These are phyloP conservation scores for Candida vartiovaarae DNA, from an alignment of 805 yeast genomes.

Conservation along the genomic window DNA sequence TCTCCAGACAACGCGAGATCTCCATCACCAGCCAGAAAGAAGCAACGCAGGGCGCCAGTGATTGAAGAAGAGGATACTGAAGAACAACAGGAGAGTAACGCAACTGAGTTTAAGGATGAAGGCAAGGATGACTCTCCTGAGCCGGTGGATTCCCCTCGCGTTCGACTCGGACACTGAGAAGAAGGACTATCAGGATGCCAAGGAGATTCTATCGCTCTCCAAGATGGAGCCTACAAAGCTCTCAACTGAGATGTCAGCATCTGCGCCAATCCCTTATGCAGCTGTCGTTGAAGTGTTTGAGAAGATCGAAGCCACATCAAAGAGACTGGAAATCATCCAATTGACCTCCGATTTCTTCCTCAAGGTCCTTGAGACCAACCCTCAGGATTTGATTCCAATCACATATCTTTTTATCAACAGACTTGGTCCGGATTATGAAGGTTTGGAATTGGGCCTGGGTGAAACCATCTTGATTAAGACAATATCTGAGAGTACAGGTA, in stretches of 20 bases:
- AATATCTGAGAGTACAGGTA: constrained; percentile 83
- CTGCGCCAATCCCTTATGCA: constrained; percentile 28
- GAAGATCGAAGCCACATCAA: constrained; percentile 70
- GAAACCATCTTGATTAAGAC: constrained; percentile 86
- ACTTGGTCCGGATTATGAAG: constrained; percentile 94
- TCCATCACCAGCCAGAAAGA: constrained; percentile 7
- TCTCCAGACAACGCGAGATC: constrained; percentile 2
- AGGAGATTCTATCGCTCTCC: constrained; percentile 13
- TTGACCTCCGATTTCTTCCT: constrained; percentile 67
- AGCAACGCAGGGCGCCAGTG: constrained; percentile 1
- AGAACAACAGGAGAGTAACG: background rate
- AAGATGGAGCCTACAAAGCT: constrained; percentile 5
- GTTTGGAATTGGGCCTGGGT: constrained; percentile 88
- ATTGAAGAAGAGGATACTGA: background rate
- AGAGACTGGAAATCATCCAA: constrained; percentile 75
- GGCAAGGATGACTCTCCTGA: background rate
- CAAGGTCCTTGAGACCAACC: constrained; percentile 49
- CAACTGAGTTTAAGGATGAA: too few species aligned
- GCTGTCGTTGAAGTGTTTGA: constrained; percentile 60
- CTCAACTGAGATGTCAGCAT: constrained; percentile 3
- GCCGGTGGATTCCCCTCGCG: constrained; percentile 11
- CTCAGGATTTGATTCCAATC: constrained; percentile 52
- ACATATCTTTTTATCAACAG: constrained; percentile 84
- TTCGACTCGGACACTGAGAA: constrained; percentile 20
- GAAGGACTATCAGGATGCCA: constrained; percentile 19